Conservation (phyloP, 2,329 filamentous ascomycete species). For the Bipolaris oryzae region DNA sequence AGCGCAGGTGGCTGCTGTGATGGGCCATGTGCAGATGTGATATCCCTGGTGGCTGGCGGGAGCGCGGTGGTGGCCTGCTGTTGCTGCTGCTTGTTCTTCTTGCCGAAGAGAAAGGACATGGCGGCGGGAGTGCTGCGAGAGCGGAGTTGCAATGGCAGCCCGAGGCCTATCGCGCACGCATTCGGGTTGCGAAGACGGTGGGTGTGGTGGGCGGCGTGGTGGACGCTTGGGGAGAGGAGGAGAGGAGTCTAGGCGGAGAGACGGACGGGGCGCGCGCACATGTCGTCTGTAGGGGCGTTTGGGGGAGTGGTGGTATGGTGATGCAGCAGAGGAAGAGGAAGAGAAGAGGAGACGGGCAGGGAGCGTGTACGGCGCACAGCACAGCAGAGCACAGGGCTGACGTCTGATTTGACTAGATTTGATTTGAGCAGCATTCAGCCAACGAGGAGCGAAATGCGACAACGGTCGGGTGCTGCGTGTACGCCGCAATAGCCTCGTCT, state of each 20-base stretch:
- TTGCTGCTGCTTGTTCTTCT: conserved; percentile 50
- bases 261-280: conserved; percentile 17
- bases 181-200: conserved; percentile 32
- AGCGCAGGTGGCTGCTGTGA: conserved; percentile 46
- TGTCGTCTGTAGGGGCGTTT: conserved; percentile 14
- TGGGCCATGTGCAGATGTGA: conserved; percentile 62
- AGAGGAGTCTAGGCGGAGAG: conserved; percentile 10
- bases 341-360: conserved; percentile 2
- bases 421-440: conserved; percentile 4
- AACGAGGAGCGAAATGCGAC: conserved; percentile 9
- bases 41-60: conserved; percentile 62
- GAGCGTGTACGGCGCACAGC: conserved; percentile 1
- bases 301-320: background rate
- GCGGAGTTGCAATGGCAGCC: conserved; percentile 28
- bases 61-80: conserved; percentile 47
- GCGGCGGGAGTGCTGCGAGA: conserved; percentile 29
- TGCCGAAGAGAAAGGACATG: conserved; percentile 62
- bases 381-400: conserved; percentile 12
- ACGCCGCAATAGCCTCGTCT: background rate
- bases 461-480: conserved; percentile 8
- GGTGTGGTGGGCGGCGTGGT: conserved; percentile 14
- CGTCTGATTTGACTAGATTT: conserved; percentile 5
- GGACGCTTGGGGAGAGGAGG: conserved; percentile 10
- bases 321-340: conserved; percentile 2
- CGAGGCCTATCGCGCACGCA: conserved; percentile 39